Evolutionary conservation across 441 rosid species (phyloP), one percentile per base, ranked within the genome.

Genomic region (Jatropha podagrica): DNA sequence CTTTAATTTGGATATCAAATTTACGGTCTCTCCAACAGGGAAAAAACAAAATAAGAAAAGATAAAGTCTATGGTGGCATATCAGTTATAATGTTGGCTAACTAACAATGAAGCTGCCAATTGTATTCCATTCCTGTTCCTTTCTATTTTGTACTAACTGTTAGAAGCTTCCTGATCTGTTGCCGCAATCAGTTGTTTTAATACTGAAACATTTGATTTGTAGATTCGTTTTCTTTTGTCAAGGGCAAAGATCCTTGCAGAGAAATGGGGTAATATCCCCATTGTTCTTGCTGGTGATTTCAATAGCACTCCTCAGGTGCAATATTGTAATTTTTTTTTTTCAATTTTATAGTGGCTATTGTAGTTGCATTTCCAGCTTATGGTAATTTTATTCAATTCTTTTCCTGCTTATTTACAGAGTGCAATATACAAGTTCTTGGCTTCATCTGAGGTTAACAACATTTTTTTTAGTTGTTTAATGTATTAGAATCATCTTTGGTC

Each of bases 231-330:
- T 51, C 86, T 92, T 77, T 85, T 89, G 71, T 84, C 91, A 74
- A 89, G 85, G 85, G 96, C 96, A 72, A 86, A 85, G 65, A 71
- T 67, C 58, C 89, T 92, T 68, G 83, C 93, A 51, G 70, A 86
- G 69, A 90, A 85, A 88, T 91, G 94, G 93, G 96, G 96, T 64
- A 78, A 56, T 84, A 80, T 83, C 73, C 94, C 96, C 23, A 74
- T 89, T 80, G 85, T 91, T 59, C 85, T 92, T 59, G 82, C 88
- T 60, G 97, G 97, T 7, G 94, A 92, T 81, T 92, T 89, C 83
- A 92, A 91, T 78, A 76, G 78, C 82, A 91, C 92, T 67, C 94
- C 97, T 5, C 86, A 85, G 94, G 97, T 87, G 66, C 68, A 56
- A 6, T 54, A 74, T 74, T 49, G 37, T 15, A 74, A 60, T 32